phyloP scores from a whole-genome alignment of 164 flowering plant species.

The Stephania yunnanensis region DNA sequence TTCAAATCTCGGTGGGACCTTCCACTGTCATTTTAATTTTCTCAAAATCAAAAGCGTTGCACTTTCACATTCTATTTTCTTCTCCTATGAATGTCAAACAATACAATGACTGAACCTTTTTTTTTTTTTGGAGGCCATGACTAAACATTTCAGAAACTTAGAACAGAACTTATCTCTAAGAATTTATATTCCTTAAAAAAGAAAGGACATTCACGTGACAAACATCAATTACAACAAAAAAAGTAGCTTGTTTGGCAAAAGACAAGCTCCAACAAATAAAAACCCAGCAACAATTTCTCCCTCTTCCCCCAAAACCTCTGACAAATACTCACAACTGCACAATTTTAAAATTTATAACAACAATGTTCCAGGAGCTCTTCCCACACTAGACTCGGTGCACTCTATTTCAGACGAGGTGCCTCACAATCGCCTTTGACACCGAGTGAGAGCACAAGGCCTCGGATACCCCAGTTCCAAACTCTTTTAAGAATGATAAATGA shows the following conservation, averaged over 20 bases:
- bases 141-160: background rate
- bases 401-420: background rate
- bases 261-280: conserved; percentile 25
- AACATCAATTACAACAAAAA: conserved; percentile 8
- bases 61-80: background rate
- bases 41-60: background rate
- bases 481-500: background rate
- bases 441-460: background rate
- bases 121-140: background rate
- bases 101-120: background rate
- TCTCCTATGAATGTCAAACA: background rate
- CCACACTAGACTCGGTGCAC: background rate
- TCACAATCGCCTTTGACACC: background rate
- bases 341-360: background rate
- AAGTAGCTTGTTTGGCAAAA: conserved; percentile 26
- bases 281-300: conserved; percentile 6
- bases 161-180: conserved; percentile 10
- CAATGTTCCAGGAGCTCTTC: background rate
- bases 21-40: background rate
- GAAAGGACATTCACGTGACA: conserved; percentile 15
- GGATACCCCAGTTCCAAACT: background rate
- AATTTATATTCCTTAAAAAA: conserved; percentile 36
- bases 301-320: conserved; percentile 8
- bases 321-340: conserved; percentile 6
- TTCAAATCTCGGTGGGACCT: conserved; percentile 13